Percentiles rank a stretch among this genome's conserved stretches.
These are phyloP conservation scores for Pseudogymnoascus sp. DNA, from an alignment of 2,329 filamentous ascomycete genomes.

Conservation along the genomic window DNA sequence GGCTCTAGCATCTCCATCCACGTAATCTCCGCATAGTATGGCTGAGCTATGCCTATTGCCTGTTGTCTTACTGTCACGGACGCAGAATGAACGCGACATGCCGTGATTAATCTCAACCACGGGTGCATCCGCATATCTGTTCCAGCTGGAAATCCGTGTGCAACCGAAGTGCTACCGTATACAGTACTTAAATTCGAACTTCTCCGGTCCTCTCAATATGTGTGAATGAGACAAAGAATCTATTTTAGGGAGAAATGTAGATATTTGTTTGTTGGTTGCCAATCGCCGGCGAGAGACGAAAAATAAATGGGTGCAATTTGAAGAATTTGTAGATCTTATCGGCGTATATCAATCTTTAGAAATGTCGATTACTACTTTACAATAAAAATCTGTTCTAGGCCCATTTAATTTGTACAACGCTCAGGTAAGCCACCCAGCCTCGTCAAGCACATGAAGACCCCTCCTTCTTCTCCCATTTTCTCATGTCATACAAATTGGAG, in stretches of 20 bases:
- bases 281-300: not conserved
- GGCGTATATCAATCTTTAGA: not conserved
- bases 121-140: not conserved
- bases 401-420: not conserved
- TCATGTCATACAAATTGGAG: not conserved
- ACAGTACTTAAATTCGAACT: not conserved
- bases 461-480: not conserved
- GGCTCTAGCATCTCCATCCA: not conserved
- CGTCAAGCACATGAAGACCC: not conserved
- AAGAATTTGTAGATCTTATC: not conserved
- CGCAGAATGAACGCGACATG: not conserved
- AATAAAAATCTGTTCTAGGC: not conserved
- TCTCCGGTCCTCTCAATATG: not conserved
- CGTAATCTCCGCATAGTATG: not conserved
- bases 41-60: not conserved
- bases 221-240: not conserved
- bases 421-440: not conserved
- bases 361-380: not conserved
- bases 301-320: not conserved
- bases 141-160: not conserved
- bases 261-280: not conserved
- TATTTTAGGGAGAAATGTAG: not conserved
- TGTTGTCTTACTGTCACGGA: not conserved
- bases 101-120: not conserved
- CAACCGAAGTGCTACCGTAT: not conserved